Percentiles rank a stretch among this genome's conserved stretches.
These are phyloP conservation scores for Hydnomerulius pinastri DNA, from an alignment of 768 basidiomycete species.

Conservation along the genomic window DNA sequence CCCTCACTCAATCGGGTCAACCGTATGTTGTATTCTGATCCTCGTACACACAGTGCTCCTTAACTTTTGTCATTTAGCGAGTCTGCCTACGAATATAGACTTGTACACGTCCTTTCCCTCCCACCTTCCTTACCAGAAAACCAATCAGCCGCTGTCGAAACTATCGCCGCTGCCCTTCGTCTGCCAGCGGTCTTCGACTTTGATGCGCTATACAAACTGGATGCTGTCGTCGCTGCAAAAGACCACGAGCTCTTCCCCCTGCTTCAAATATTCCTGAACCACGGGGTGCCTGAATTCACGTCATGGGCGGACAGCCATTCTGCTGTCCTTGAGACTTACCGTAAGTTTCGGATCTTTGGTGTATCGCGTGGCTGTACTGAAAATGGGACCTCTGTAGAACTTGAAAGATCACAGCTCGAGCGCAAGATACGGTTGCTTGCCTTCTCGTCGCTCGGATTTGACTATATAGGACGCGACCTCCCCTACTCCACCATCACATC, in stretches of 20 bases:
- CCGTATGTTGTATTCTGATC: slow-evolving; percentile 49
- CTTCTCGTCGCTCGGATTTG: slow-evolving; percentile 75
- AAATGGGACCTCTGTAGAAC: slow-evolving; percentile 37
- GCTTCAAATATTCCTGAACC: slow-evolving; percentile 72
- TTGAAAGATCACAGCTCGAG: slow-evolving; percentile 62
- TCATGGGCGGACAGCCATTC: slow-evolving; percentile 59
- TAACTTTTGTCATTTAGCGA: slow-evolving; percentile 39
- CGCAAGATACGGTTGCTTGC: slow-evolving; percentile 79
- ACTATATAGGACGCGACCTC: slow-evolving; percentile 73
- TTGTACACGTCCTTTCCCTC: slow-evolving; percentile 62
- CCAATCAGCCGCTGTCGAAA: slow-evolving; percentile 55
- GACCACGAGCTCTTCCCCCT: slow-evolving; percentile 73
- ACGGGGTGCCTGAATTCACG: slow-evolving; percentile 61
- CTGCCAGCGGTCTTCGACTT: slow-evolving; percentile 76
- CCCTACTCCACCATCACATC: slow-evolving; percentile 70
- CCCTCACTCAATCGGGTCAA: slow-evolving; percentile 57
- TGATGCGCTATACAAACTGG: slow-evolving; percentile 76
- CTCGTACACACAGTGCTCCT: background rate
- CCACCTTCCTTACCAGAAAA: slow-evolving; percentile 54
- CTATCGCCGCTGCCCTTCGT: slow-evolving; percentile 65
- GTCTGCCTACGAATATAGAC: slow-evolving; percentile 62
- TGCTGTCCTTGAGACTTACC: slow-evolving; percentile 51
- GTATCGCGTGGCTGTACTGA: background rate
- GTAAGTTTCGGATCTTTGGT: slow-evolving; percentile 39
- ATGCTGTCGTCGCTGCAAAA: slow-evolving; percentile 64